These are phyloP conservation scores for Magnolia kwangsiensis DNA, from an alignment of 164 flowering plant species.

Conservation along the genomic window DNA sequence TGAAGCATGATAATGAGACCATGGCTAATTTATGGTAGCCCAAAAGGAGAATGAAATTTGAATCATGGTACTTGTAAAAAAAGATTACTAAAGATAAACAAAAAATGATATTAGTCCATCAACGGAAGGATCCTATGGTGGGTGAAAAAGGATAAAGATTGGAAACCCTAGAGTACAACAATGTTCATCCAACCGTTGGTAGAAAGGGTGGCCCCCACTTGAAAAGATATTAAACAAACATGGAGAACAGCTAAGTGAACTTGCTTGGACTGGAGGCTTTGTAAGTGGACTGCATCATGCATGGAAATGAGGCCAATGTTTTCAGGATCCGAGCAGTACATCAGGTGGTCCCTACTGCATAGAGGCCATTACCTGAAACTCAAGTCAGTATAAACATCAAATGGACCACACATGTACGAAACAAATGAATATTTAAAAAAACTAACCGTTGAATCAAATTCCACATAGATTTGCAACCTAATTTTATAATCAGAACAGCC, in stretches of 20 bases:
- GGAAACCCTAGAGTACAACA: background rate
- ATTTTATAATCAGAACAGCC: too few relatives aligned
- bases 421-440: background rate
- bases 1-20: too few relatives aligned
- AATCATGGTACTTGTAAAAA: too few relatives aligned
- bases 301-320: background rate
- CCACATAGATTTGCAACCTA: too few relatives aligned
- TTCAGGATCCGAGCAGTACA: background rate
- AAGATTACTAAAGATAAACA: too few relatives aligned
- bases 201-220: background rate
- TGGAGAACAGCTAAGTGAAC: background rate
- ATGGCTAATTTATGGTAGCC: too few relatives aligned
- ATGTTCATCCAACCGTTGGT: background rate
- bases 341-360: background rate
- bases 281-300: background rate
- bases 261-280: background rate
- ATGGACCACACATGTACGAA: background rate
- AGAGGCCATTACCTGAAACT: background rate
- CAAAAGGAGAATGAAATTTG: too few relatives aligned
- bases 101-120: too few relatives aligned
- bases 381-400: background rate
- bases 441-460: background rate
- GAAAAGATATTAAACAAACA: background rate
- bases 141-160: background rate
- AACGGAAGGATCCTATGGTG: too few relatives aligned